Evolutionary conservation across 257 asterid genomes (phyloP), one percentile per base, ranked within the genome.

Genomic region (Solanum piurae): DNA sequence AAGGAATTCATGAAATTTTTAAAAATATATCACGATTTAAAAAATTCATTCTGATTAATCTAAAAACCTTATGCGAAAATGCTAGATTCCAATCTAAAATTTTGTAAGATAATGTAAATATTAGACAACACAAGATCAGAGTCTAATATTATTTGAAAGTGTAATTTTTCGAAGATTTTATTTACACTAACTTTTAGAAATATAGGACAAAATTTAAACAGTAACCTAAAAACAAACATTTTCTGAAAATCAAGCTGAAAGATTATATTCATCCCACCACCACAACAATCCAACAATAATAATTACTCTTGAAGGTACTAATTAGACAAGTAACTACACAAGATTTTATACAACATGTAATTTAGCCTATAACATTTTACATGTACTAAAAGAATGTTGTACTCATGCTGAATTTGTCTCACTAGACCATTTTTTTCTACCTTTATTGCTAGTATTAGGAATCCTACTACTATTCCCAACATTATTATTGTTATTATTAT

Each of bases 341-440:
- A 44, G 27, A 34, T 72, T 44, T 79, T 29, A 49, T 29, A 46
- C 42, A 80, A 46, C 62, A 25, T 79, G 46, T 16, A 42, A 4
- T 79, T 44, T 79, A 42, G 5, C 20, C 4, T 44, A 33, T 25
- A 42, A 44, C 42, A 82, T 31, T 80, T 18, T 82, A 82, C 20
- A 82, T 29, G 31, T 82, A 49, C 69, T 29, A 49, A 82, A 82
- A 49, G 34, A 49, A 82, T 7, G 69, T 82, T 49, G 69, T 82
- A 36, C 85, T 55, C 71, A 89, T 74, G 88, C 89, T 85, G 94
- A 93, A 89, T 84, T 92, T 33, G 92, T 74, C 73, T 90, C 86
- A 34, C 85, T 20, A 73, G 49, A 89, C 92, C 77, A 93, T 83
- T 88, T 91, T 88, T 82, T 82, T 49, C 69, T 82, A 52, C 89